A percentile compares a stretch with the other conserved stretches of the same genome.
phyloP scores from a whole-genome alignment of 495 filamentous ascomycete genomes.

The Collariella sp. region DNA sequence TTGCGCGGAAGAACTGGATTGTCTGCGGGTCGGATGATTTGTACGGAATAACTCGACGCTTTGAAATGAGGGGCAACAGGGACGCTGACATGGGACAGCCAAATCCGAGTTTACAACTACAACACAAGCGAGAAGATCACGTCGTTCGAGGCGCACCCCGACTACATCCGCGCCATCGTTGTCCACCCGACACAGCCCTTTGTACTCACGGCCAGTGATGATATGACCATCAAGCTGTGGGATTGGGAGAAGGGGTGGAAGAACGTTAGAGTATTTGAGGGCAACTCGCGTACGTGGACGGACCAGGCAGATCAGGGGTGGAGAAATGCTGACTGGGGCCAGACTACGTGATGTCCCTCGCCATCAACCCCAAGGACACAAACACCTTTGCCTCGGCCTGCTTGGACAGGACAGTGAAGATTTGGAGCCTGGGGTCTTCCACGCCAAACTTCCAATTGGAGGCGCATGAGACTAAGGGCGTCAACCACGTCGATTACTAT shows the following conservation, averaged over 20 bases:
- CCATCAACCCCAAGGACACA: slow-evolving; percentile 99
- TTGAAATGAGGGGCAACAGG: not conserved
- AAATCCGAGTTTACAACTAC: slow-evolving; percentile 68
- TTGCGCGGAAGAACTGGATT: slow-evolving; percentile 98
- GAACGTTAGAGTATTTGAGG: slow-evolving; percentile 94
- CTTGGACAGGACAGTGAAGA: slow-evolving; percentile 94
- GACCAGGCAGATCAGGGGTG: too few relatives aligned
- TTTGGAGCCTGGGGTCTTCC: slow-evolving; percentile 88
- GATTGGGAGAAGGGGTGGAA: slow-evolving; percentile 99
- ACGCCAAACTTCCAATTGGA: slow-evolving; percentile 93
- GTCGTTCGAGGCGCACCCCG: slow-evolving; percentile 94
- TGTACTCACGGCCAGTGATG: slow-evolving; percentile 93
- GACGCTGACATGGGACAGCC: slow-evolving; percentile 15
- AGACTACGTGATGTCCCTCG: slow-evolving; percentile 80
- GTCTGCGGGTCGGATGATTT: slow-evolving; percentile 98
- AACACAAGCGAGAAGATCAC: slow-evolving; percentile 99
- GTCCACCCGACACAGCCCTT: slow-evolving; percentile 97
- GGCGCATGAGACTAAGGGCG: slow-evolving; percentile 95
- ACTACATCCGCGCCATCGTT: slow-evolving; percentile 95
- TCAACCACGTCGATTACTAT: slow-evolving; percentile 97
- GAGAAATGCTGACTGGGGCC: slow-evolving; percentile 7
- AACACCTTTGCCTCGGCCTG: slow-evolving; percentile 96
- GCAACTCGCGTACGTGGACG: slow-evolving; percentile 59
- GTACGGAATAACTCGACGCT: slow-evolving; percentile 42
- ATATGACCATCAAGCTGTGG: slow-evolving; percentile 99